phyloP scores from a whole-genome alignment of 148 eudicot species.

The Salicornia ramosissima region DNA sequence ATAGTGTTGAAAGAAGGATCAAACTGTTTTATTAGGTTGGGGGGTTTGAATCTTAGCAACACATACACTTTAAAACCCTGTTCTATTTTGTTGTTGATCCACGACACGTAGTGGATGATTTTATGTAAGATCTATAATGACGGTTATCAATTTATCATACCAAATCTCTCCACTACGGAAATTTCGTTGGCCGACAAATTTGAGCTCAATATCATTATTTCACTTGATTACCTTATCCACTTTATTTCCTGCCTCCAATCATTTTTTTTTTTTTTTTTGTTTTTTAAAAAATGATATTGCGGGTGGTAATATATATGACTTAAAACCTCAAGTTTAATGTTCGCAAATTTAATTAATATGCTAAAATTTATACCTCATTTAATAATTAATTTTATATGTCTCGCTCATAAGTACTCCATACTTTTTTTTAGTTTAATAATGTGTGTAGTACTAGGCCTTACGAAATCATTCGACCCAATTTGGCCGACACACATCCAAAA shows the following conservation, averaged over 20 bases:
- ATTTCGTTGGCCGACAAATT: slow-evolving; percentile 10
- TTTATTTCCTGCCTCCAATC: neutral
- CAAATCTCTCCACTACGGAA: neutral
- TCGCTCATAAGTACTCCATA: too few species aligned
- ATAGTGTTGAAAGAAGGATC: slow-evolving; percentile 6
- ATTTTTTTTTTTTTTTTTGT: neutral
- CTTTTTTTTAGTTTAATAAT: too few species aligned
- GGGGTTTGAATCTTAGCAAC: slow-evolving; percentile 18
- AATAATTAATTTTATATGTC: too few species aligned
- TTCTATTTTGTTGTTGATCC: neutral
- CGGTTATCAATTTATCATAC: neutral
- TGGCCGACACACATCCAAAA: too few species aligned
- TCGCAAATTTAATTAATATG: too few species aligned
- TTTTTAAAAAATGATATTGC: too few species aligned
- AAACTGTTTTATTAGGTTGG: slow-evolving; percentile 6
- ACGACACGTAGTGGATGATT: neutral
- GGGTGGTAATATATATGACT: too few species aligned
- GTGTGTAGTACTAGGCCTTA: too few species aligned
- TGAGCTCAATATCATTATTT: neutral
- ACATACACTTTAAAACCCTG: neutral
- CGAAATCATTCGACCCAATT: too few species aligned
- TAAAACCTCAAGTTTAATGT: too few species aligned
- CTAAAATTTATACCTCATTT: too few species aligned
- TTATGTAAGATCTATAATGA: too few species aligned
- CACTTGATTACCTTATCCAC: slow-evolving; percentile 1